A percentile compares a stretch with the other conserved stretches of the same genome.
phyloP scores from a whole-genome alignment of 2,329 filamentous ascomycete genomes.

The Aaosphaeria arxii region DNA sequence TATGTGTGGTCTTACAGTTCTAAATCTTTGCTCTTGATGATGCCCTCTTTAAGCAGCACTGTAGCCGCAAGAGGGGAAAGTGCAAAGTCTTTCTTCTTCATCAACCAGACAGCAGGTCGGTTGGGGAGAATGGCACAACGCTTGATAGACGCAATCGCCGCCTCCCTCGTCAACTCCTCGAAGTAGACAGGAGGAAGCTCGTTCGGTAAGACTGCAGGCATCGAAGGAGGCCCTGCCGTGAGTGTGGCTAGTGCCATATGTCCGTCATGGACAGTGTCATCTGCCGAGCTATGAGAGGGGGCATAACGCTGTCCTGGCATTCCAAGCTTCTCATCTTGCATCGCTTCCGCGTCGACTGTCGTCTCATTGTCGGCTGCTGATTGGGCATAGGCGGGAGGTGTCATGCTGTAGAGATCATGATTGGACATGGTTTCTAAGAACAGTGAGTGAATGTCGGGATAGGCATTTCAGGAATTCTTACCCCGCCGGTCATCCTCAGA shows the following conservation, averaged over 20 bases:
- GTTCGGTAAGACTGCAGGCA: background rate
- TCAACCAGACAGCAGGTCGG: constrained; percentile 24
- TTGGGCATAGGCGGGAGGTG: constrained; percentile 18
- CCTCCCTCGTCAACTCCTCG: constrained; percentile 5
- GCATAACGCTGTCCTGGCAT: background rate
- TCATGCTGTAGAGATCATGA: constrained; percentile 14
- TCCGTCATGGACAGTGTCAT: background rate
- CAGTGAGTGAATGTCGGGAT: too few relatives aligned
- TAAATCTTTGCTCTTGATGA: constrained; percentile 20
- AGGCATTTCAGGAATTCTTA: too few relatives aligned
- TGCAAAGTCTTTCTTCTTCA: constrained; percentile 19
- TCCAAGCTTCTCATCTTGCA: constrained; percentile 9
- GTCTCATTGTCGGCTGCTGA: constrained; percentile 9
- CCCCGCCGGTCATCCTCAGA: too few relatives aligned
- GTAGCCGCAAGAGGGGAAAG: constrained; percentile 26
- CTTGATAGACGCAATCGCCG: constrained; percentile 7
- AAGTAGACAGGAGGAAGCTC: constrained; percentile 11
- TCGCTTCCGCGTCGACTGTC: constrained; percentile 14
- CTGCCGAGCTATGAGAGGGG: background rate
- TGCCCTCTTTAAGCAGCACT: constrained; percentile 23
- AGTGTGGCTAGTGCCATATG: background rate
- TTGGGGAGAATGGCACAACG: constrained; percentile 21
- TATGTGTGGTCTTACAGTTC: constrained; percentile 15
- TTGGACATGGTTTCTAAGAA: constrained; percentile 4
- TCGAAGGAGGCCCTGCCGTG: background rate